Evolutionary conservation across 768 basidiomycete genomes (phyloP), one percentile per base, ranked within the genome.

Genomic region (Boletus insuetus): DNA sequence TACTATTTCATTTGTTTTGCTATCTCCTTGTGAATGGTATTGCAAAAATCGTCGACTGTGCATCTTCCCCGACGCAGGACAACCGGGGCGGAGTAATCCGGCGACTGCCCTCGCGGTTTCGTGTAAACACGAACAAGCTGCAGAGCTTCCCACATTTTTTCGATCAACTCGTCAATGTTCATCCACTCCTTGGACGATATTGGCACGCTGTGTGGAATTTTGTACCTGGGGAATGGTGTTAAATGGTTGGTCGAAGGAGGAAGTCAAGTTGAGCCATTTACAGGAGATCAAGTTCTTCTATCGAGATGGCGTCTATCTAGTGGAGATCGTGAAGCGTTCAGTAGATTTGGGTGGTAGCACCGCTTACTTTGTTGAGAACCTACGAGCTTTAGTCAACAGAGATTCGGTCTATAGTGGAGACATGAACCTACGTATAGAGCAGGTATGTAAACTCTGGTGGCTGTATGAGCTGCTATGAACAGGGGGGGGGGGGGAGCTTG

Each of bases 1-100:
- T 58, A 94, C 90, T 93, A 94, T 81, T 97, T 96, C 88, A 98
- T 87, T 67, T 98, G 93, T 73, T 96, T 96, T 11, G 91, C 87
- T 48, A 98, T 98, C 70, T 97, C 94, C 74, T 96, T 97, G 74
- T 98, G 96, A 55, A 98, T 96, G 13, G 91, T 79, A 66, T 80
- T 89, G 71, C 94, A 97, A 70, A 97, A 94, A 65, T 96, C 92
- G 58, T 95, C 94, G 11, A 98, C 77, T 0, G 86, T 72, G 67
- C 75, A 80, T 58, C 77, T 79, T 20, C 80, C 80, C 17, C 73
- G 82, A 22, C 83, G 83, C 1, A 99, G 78, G 2, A 98, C 94
- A 47, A 98, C 97, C 0, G 97, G 97, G 17, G 85, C 72, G 3
- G 81, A 79, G 70, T 98, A 99, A 70, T 99, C 97, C 17, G 97